Evolutionary conservation across 2,329 filamentous ascomycete species (phyloP).

Genomic region (Emmonsiellopsis sp.): DNA sequence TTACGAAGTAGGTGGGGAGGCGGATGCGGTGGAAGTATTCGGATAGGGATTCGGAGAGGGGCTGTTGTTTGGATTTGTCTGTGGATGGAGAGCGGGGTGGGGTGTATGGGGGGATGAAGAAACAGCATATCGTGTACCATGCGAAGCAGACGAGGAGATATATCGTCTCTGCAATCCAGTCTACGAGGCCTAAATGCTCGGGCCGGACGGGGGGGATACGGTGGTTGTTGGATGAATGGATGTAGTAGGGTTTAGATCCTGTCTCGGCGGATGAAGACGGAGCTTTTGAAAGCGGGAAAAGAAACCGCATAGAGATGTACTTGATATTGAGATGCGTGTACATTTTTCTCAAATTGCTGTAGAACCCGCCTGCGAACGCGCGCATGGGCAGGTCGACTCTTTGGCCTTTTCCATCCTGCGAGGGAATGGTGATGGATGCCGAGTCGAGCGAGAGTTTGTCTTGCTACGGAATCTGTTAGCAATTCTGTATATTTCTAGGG

Average conservation of each 20-base stretch:
- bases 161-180: conserved; percentile 35
- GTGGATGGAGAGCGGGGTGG: conserved; percentile 2
- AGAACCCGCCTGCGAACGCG: conserved; percentile 44
- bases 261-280: not conserved
- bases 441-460: conserved; percentile 36
- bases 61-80: not conserved
- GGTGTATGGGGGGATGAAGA: conserved; percentile 32
- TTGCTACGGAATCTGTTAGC: conserved; percentile 23
- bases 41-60: conserved; percentile 35
- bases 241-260: conserved; percentile 33
- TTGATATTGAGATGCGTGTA: conserved; percentile 45
- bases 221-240: conserved; percentile 48
- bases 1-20: conserved; percentile 39
- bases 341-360: conserved; percentile 46
- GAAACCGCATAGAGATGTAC: conserved; percentile 42
- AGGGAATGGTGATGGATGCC: conserved; percentile 31
- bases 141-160: conserved; percentile 41
- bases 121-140: conserved; percentile 47
- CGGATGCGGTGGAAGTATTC: conserved; percentile 43
- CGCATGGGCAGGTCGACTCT: conserved; percentile 45
- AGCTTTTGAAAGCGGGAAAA: conserved; percentile 42
- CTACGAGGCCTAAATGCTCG: conserved; percentile 22
- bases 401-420: conserved; percentile 12
- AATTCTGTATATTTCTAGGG: not conserved
- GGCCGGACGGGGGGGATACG: conserved; percentile 37